Percentiles rank a stretch among this genome's conserved stretches.
Conservation (phyloP, 1,284 basidiomycete genomes). For the Ceratobasidium sp. region DNA sequence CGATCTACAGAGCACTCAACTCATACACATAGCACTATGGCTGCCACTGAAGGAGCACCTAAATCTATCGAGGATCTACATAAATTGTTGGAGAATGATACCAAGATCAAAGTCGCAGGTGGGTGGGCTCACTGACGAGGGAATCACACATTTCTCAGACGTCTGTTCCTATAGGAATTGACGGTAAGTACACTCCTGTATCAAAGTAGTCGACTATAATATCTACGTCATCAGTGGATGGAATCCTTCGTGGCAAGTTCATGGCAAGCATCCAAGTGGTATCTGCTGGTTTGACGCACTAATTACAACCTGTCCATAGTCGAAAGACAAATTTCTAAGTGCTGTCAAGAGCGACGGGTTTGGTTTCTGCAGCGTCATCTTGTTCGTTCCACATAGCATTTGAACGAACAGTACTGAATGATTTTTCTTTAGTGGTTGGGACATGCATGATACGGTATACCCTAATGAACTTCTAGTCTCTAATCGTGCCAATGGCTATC, state of each 20-base stretch:
- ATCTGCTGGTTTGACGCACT: conserved; percentile 33
- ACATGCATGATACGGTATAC: conserved; percentile 86
- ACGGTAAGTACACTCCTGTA: conserved; percentile 42
- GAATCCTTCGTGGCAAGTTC: conserved; percentile 90
- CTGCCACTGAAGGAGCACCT: conserved; percentile 58
- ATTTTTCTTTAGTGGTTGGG: conserved; percentile 70
- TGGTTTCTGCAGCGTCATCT: conserved; percentile 91
- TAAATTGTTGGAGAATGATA: conserved; percentile 64
- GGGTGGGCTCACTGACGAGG: conserved; percentile 44
- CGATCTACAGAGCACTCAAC: not conserved
- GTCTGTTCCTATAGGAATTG: conserved; percentile 45
- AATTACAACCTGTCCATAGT: conserved; percentile 53
- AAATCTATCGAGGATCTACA: conserved; percentile 65
- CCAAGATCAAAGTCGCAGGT: conserved; percentile 94
- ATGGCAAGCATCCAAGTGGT: conserved; percentile 62
- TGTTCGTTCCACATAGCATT: conserved; percentile 56
- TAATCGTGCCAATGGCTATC: conserved; percentile 89
- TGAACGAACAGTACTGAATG: conserved; percentile 17
- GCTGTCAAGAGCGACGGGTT: conserved; percentile 84
- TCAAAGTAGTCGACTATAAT: not conserved
- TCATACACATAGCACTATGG: conserved; percentile 2
- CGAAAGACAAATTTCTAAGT: conserved; percentile 89
- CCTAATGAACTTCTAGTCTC: conserved; percentile 86
- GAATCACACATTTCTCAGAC: conserved; percentile 3
- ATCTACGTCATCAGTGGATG: conserved; percentile 69